phyloP scores from a whole-genome alignment of 2,329 filamentous ascomycete genomes.

The Aspergillus sp. region DNA sequence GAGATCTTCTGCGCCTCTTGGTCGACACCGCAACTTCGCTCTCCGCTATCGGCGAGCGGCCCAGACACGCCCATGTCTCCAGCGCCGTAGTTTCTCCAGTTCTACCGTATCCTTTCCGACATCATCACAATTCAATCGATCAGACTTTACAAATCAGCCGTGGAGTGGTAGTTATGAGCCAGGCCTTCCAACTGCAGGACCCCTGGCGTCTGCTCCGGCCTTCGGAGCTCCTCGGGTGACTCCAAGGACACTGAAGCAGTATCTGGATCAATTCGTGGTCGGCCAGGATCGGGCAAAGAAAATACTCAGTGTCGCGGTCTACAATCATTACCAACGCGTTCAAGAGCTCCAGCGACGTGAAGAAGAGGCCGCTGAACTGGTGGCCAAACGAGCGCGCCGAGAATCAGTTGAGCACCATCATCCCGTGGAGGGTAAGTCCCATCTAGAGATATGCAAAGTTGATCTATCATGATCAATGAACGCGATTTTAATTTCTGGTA shows the following conservation, averaged over 20 bases:
- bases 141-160: constrained; percentile 63
- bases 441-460: neutral
- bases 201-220: constrained; percentile 58
- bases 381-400: constrained; percentile 68
- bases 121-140: constrained; percentile 55
- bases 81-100: constrained; percentile 23
- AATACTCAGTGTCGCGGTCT: constrained; percentile 86
- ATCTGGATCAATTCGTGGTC: constrained; percentile 93
- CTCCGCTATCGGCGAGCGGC: constrained; percentile 23
- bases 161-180: constrained; percentile 65
- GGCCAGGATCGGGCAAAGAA: constrained; percentile 92
- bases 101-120: constrained; percentile 38
- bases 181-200: constrained; percentile 60
- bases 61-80: constrained; percentile 4
- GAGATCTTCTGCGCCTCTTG: constrained; percentile 22
- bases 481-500: constrained; percentile 25
- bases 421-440: constrained; percentile 69
- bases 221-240: constrained; percentile 60
- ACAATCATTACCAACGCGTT: constrained; percentile 93
- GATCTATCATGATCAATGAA: neutral
- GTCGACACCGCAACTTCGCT: constrained; percentile 18
- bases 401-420: constrained; percentile 71
- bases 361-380: constrained; percentile 72
- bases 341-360: constrained; percentile 72
- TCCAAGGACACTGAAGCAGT: constrained; percentile 72